Percentiles rank a stretch among this genome's conserved stretches.
Conservation (phyloP, 371 early-diverging fungal species). For the Mitosporidium daphniae region DNA sequence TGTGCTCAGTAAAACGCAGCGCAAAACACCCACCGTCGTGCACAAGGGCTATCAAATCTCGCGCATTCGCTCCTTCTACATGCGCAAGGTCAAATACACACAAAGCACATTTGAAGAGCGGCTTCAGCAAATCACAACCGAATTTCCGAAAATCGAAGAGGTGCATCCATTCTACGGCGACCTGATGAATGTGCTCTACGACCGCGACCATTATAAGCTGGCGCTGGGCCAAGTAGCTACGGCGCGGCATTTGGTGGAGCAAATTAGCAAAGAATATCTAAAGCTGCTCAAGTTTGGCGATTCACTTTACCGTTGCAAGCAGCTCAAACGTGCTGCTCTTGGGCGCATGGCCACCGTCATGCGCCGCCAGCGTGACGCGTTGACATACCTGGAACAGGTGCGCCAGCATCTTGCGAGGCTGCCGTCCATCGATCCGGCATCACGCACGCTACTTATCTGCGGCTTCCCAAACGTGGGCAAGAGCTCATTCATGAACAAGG, state of each 20-base stretch:
- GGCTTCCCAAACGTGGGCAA: slow-evolving; percentile 99
- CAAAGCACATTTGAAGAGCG: slow-evolving; percentile 85
- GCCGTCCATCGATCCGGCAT: slow-evolving; percentile 94
- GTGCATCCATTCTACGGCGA: slow-evolving; percentile 99
- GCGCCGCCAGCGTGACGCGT: slow-evolving; percentile 86
- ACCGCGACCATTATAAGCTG: slow-evolving; percentile 98
- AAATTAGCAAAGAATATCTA: slow-evolving; percentile 84
- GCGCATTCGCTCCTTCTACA: slow-evolving; percentile 92
- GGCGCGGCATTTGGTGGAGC: slow-evolving; percentile 66
- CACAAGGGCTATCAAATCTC: slow-evolving; percentile 74
- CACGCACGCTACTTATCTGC: slow-evolving; percentile 86
- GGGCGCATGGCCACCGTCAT: slow-evolving; percentile 97
- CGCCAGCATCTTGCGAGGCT: slow-evolving; percentile 87
- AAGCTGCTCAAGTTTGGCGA: slow-evolving; percentile 96
- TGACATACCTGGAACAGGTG: slow-evolving; percentile 95
- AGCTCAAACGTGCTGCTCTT: slow-evolving; percentile 90
- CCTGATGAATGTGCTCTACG: slow-evolving; percentile 97
- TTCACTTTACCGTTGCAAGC: slow-evolving; percentile 93
- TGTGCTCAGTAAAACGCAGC: slow-evolving; percentile 85
- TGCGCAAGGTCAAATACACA: slow-evolving; percentile 97
- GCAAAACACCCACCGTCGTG: slow-evolving; percentile 95
- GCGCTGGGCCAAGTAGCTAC: slow-evolving; percentile 95
- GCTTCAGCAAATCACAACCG: slow-evolving; percentile 51
- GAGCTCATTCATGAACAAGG: slow-evolving; percentile 96
- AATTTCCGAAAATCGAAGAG: slow-evolving; percentile 97